Conservation (phyloP, 148 eudicot genomes). For the Fagopyrum tataricum region DNA sequence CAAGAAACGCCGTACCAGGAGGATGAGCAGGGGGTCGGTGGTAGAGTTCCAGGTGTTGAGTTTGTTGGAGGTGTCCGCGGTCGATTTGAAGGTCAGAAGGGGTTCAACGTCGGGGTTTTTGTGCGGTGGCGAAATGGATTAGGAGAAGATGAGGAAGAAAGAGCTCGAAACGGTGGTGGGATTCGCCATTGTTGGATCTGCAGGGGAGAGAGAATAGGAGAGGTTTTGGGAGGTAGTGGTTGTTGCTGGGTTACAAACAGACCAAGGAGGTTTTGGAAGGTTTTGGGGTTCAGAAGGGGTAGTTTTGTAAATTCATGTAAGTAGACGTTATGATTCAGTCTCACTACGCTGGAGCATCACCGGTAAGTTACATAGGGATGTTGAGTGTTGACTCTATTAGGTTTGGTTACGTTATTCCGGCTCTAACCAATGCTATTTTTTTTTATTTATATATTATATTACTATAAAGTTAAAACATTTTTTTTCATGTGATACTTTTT, state of each 20-base stretch:
- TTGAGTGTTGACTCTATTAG: too few relatives aligned
- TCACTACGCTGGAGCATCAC: neutral
- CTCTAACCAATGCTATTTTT: too few relatives aligned
- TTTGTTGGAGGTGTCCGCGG: constrained; percentile 28
- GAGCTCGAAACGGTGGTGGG: constrained; percentile 12
- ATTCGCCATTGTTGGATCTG: constrained; percentile 12
- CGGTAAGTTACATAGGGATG: neutral
- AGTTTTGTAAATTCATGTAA: neutral
- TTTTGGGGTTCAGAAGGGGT: neutral
- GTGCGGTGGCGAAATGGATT: constrained; percentile 6
- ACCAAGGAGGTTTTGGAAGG: neutral
- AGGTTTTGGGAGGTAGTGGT: neutral
- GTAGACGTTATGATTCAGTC: neutral
- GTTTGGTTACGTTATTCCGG: too few relatives aligned
- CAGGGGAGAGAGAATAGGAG: neutral
- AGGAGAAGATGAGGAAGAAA: constrained; percentile 14
- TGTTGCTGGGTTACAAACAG: neutral
- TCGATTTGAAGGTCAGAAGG: constrained; percentile 47
- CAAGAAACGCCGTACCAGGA: constrained; percentile 55
- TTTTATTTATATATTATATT: too few relatives aligned
- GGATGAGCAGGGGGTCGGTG: constrained; percentile 27
- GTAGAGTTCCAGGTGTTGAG: constrained; percentile 41
- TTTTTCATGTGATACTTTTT: too few relatives aligned
- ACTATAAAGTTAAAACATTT: too few relatives aligned
- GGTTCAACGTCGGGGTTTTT: constrained; percentile 39